A percentile compares a stretch with the other conserved stretches of the same genome.
phyloP scores from a whole-genome alignment of 495 filamentous ascomycete species.

The Aspergillus saccharolyticus region DNA sequence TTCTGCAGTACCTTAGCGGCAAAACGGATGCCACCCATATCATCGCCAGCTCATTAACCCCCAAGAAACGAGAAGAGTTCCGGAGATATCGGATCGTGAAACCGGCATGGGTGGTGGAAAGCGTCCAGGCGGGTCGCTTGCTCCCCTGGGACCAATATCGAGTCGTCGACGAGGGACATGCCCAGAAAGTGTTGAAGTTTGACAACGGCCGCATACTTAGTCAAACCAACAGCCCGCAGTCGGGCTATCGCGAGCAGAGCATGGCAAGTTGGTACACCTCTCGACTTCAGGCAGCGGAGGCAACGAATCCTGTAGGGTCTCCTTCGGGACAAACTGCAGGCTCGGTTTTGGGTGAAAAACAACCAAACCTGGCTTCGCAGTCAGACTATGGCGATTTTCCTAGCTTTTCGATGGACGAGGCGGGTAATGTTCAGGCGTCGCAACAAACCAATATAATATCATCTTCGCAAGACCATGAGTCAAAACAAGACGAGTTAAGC shows the following conservation, averaged over 20 bases:
- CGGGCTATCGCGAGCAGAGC: constrained; percentile 70
- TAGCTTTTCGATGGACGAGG: constrained; percentile 29
- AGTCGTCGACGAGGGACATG: constrained; percentile 71
- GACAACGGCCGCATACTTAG: constrained; percentile 63
- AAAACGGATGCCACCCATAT: constrained; percentile 95
- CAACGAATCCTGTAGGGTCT: neutral
- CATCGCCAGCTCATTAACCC: constrained; percentile 81
- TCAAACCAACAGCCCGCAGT: constrained; percentile 50
- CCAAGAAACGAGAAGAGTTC: constrained; percentile 88
- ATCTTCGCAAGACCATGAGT: neutral
- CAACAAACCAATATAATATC: neutral
- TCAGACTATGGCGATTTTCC: constrained; percentile 46
- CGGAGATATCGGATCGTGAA: constrained; percentile 83
- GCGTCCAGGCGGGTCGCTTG: constrained; percentile 70
- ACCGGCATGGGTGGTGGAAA: constrained; percentile 94
- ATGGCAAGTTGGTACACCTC: constrained; percentile 72
- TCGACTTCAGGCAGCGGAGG: constrained; percentile 47
- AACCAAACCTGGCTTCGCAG: constrained; percentile 17
- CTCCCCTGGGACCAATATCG: constrained; percentile 81
- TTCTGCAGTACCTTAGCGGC: constrained; percentile 89
- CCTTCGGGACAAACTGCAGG: neutral
- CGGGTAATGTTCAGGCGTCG: neutral
- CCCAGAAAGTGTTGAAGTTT: constrained; percentile 75
- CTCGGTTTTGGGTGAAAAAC: neutral
- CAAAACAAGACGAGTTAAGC: neutral